Base-by-base conservation (phyloP, 164 flowering plant genomes). In the Warburgia ugandensis region DNA sequence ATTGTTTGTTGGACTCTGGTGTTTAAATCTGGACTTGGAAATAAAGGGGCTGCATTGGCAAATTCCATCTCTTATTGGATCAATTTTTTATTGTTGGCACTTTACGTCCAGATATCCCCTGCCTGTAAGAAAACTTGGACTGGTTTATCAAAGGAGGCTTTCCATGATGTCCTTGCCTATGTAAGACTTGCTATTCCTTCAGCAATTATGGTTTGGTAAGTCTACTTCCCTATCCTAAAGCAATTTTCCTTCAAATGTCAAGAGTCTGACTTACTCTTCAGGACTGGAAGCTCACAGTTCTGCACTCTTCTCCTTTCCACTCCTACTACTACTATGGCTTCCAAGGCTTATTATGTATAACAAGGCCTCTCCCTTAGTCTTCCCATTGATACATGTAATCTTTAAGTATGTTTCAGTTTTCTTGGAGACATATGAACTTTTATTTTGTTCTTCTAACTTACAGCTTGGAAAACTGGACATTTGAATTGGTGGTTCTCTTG, bases 401-500 rank as follows among this genome's bases (percentile, higher is more conserved):
- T 4, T 21, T 20, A 5, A 2, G 12, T 14, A 6, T 6, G 10
- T 5, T 2, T 3, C 33, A n/a, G n/a, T n/a, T 11, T 23, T 10
- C 6, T 25, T 43, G 20, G 4, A 10, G 22, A 22, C 27, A 7
- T 43, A 9, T 25, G 13, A 31, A 30, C 19, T 10, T n/a, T 3
- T 9, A 48, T n/a, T 46, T 39, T 36, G 26, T 27, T 39, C 4
- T 29, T 48, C 23, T 30, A 22, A 48, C 37, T 52, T 43, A 60
- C 71, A 79, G 84, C 64, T 66, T 81, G 9, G 83, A 79, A 43
- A 74, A 59, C 39, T 81, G 84, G 84, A 59, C 83, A n/a, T 81
- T 77, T 39, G 84, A 81, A 58, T 58, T 81, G 73, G 65, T 81
- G 12, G 81, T 76, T 50, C 72, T 80, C 2, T 55, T 80, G 26